Percentiles rank a stretch among this genome's conserved stretches.
Conservation (phyloP, 371 early-diverging fungal genomes). For the Rhizopus microsporus region DNA sequence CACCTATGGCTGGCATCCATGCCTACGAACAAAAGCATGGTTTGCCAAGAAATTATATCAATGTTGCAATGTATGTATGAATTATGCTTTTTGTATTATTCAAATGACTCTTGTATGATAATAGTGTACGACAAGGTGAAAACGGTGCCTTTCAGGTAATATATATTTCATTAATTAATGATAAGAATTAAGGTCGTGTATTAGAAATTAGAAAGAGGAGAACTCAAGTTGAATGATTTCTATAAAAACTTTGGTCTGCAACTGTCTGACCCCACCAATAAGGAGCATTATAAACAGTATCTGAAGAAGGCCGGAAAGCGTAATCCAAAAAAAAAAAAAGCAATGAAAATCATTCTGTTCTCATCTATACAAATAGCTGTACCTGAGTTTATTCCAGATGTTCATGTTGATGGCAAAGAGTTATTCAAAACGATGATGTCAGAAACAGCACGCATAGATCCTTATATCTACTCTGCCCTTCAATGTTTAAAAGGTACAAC, state of each 20-base stretch:
- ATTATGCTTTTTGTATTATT: background rate
- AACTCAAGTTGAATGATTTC: conserved; percentile 64
- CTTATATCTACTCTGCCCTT: conserved; percentile 58
- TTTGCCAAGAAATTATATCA: conserved; percentile 80
- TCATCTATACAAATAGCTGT: conserved; percentile 13
- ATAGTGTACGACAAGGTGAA: conserved; percentile 55
- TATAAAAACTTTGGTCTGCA: conserved; percentile 66
- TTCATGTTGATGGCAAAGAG: conserved; percentile 62
- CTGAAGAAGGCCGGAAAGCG: conserved; percentile 50
- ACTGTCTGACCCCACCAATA: conserved; percentile 59
- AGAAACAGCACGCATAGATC: conserved; percentile 55
- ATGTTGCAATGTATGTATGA: conserved; percentile 70
- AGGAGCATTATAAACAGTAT: conserved; percentile 56
- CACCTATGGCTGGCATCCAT: conserved; percentile 80
- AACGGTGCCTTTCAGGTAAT: conserved; percentile 68
- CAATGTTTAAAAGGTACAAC: conserved; percentile 47
- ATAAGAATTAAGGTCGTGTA: too few relatives aligned
- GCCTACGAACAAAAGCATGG: conserved; percentile 63
- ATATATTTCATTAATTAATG: too few relatives aligned
- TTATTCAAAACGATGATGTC: conserved; percentile 77
- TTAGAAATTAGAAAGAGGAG: conserved; percentile 74
- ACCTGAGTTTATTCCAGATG: conserved; percentile 39
- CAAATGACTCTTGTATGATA: background rate
- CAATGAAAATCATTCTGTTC: background rate
- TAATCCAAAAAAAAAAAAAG: conserved; percentile 15